Conservation (phyloP, 2,329 filamentous ascomycete genomes). For the Cryphonectria carpinicola region DNA sequence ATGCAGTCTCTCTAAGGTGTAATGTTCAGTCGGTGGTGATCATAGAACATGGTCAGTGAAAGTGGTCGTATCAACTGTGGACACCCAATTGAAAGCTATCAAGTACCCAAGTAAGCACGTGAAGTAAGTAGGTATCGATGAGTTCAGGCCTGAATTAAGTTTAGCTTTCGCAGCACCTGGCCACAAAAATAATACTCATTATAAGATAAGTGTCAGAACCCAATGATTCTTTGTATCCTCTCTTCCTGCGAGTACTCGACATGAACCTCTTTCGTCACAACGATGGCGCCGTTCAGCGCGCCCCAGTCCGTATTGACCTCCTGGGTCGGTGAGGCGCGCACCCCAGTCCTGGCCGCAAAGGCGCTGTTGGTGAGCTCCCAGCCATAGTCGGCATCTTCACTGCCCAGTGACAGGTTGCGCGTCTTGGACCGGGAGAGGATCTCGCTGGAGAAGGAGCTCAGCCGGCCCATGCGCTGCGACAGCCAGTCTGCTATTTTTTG, state of each 20-base stretch:
- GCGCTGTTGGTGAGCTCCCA: slow-evolving; percentile 17
- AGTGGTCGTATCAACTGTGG: not conserved
- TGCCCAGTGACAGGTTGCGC: slow-evolving; percentile 12
- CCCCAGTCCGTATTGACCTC: slow-evolving; percentile 6
- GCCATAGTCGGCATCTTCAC: slow-evolving; percentile 18
- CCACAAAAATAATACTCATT: not conserved
- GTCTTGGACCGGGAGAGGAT: slow-evolving; percentile 18
- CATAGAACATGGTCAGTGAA: not conserved
- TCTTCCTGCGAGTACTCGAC: slow-evolving; percentile 24
- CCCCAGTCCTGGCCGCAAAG: not conserved
- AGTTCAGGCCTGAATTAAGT: not conserved
- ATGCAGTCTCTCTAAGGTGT: not conserved
- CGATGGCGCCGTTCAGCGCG: slow-evolving; percentile 15
- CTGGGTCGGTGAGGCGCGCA: slow-evolving; percentile 9
- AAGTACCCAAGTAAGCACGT: no score
- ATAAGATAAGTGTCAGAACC: slow-evolving; percentile 13
- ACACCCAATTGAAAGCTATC: not conserved
- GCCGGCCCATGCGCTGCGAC: slow-evolving; percentile 17
- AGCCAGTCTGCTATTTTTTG: slow-evolving; percentile 14
- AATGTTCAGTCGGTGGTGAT: not conserved
- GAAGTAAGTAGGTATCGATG: not conserved
- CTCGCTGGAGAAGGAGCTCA: not conserved
- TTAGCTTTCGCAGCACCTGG: not conserved
- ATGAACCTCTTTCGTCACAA: slow-evolving; percentile 24
- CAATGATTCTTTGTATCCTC: slow-evolving; percentile 23